phyloP scores from a whole-genome alignment of 495 filamentous ascomycete species.

The Hypoxylon crocopeplum region DNA sequence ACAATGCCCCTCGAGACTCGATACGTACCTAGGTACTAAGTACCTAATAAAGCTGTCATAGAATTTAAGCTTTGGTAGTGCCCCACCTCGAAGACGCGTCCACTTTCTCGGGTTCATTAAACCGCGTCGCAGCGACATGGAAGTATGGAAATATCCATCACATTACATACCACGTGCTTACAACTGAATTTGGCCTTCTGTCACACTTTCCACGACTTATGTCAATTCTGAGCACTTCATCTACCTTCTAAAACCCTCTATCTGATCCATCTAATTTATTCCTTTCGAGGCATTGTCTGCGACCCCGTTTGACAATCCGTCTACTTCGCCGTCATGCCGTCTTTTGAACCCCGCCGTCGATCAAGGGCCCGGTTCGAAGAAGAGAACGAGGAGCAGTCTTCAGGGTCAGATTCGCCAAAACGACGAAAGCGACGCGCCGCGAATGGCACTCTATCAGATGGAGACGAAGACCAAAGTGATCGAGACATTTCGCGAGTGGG shows the following conservation, averaged over 20 bases:
- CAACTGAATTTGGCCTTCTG: too few species aligned
- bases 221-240: background rate
- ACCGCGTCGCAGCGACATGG: too few species aligned
- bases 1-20: too few species aligned
- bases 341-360: conserved; percentile 39
- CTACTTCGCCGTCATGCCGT: conserved; percentile 26
- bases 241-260: background rate
- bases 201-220: too few species aligned
- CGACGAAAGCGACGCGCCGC: conserved; percentile 16
- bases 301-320: background rate
- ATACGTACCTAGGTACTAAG: conserved; percentile 5
- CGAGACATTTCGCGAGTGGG: conserved; percentile 1
- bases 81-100: conserved; percentile 7
- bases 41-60: too few species aligned
- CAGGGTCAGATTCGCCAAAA: conserved; percentile 36
- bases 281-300: too few species aligned
- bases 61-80: too few species aligned
- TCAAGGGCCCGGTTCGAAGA: conserved; percentile 45
- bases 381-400: conserved; percentile 43
- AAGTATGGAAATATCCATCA: too few species aligned
- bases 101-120: too few species aligned
- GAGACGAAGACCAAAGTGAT: conserved; percentile 10
- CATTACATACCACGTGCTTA: too few species aligned
- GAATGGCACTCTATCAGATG: conserved; percentile 15
- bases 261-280: background rate